These are phyloP conservation scores for Eucommia ulmoides DNA, from an alignment of 257 asterid genomes.

Conservation along the genomic window DNA sequence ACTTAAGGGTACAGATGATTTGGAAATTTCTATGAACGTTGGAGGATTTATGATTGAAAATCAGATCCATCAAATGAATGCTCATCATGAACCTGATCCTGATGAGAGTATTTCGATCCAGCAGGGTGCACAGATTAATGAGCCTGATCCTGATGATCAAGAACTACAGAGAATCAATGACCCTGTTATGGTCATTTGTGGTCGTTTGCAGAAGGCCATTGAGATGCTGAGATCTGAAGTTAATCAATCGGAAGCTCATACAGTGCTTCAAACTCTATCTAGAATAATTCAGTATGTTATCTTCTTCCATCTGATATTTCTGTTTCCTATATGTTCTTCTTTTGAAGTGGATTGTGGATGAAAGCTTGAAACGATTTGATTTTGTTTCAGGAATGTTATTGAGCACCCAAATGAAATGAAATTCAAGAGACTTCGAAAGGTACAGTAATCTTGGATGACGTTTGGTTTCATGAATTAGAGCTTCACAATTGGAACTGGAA, in stretches of 20 bases:
- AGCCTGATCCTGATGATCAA: slow-evolving; percentile 33
- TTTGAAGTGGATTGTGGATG: too few species aligned
- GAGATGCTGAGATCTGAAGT: slow-evolving; percentile 53
- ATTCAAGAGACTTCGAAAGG: slow-evolving; percentile 80
- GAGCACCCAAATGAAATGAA: slow-evolving; percentile 66
- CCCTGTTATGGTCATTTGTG: slow-evolving; percentile 50
- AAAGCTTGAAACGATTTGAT: slow-evolving; percentile 1
- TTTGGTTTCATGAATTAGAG: too few species aligned
- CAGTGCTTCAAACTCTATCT: slow-evolving; percentile 39
- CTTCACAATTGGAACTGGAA: too few species aligned
- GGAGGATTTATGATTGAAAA: not conserved
- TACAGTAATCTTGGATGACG: too few species aligned
- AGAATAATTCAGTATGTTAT: slow-evolving; percentile 31
- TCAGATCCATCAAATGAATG: too few species aligned
- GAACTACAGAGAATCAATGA: slow-evolving; percentile 76
- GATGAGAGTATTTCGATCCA: not conserved
- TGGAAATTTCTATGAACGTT: not conserved
- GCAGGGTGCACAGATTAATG: not conserved
- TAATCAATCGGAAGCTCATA: slow-evolving; percentile 26
- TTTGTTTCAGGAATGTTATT: slow-evolving; percentile 57
- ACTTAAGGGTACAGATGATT: too few species aligned
- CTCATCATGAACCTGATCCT: not conserved
- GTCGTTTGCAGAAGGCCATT: slow-evolving; percentile 57
- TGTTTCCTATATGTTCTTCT: too few species aligned
- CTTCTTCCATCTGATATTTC: too few species aligned